phyloP scores from a whole-genome alignment of 352 stramenopile species.

The Phytophthora hybrid region DNA sequence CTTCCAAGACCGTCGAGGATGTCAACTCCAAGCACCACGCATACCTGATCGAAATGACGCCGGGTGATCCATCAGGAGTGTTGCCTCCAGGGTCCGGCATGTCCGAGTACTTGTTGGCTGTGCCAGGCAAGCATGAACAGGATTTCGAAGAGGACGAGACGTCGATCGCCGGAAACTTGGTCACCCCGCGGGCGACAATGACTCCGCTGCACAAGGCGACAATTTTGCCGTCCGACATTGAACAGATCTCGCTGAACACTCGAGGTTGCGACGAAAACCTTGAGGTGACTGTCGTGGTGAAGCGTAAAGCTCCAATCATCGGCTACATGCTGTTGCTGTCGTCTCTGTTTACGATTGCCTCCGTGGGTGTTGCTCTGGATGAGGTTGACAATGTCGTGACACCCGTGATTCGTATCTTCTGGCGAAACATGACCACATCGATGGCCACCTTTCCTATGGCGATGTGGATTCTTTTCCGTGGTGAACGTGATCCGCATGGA shows the following conservation, averaged over 20 bases:
- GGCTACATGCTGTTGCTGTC: constrained; percentile 73
- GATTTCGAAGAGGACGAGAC: constrained; percentile 45
- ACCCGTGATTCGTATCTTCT: constrained; percentile 88
- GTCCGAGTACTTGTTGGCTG: constrained; percentile 77
- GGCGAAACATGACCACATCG: constrained; percentile 78
- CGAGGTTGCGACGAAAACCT: constrained; percentile 73
- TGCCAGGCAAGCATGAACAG: constrained; percentile 57
- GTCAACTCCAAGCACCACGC: constrained; percentile 61
- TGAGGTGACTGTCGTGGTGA: constrained; percentile 76
- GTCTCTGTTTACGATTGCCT: constrained; percentile 80
- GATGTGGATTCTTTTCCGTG: constrained; percentile 48
- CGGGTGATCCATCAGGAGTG: constrained; percentile 51
- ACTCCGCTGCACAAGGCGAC: constrained; percentile 48
- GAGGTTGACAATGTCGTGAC: constrained; percentile 61
- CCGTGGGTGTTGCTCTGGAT: constrained; percentile 80
- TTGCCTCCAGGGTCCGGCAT: constrained; percentile 42
- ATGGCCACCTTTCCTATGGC: constrained; percentile 63
- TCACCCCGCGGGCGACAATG: constrained; percentile 38
- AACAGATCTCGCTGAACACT: constrained; percentile 77
- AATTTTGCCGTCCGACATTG: constrained; percentile 76
- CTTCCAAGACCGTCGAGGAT: constrained; percentile 62
- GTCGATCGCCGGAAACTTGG: constrained; percentile 26
- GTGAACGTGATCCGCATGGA: constrained; percentile 35
- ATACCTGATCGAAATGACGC: constrained; percentile 86
- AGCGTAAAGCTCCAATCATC: constrained; percentile 71